Evolutionary conservation across 805 yeast species (phyloP).

Genomic region (Candida methanosorbosa): DNA sequence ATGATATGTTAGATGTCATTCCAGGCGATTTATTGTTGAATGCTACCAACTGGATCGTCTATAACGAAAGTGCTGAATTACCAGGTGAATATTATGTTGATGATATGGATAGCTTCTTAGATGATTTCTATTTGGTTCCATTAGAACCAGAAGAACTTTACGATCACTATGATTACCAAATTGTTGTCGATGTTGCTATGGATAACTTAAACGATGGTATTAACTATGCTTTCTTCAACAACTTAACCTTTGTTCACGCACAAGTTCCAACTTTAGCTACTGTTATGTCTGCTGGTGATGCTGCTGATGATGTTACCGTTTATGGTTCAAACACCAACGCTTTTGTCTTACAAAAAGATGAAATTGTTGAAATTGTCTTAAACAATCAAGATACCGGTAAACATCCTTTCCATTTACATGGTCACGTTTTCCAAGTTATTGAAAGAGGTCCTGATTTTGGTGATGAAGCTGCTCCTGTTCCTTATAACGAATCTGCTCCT

Average conservation of each 20-base stretch:
- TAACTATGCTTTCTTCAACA: constrained; percentile 95
- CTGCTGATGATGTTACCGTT: constrained; percentile 39
- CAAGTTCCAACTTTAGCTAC: constrained; percentile 81
- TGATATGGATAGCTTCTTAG: constrained; percentile 42
- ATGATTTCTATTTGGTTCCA: constrained; percentile 76
- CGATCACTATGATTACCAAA: constrained; percentile 60
- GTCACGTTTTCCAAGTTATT: constrained; percentile 80
- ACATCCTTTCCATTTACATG: constrained; percentile 98
- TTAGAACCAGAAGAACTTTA: constrained; percentile 40
- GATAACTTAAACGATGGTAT: constrained; percentile 78
- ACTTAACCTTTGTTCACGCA: constrained; percentile 68
- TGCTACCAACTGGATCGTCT: constrained; percentile 67
- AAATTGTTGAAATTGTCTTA: constrained; percentile 68
- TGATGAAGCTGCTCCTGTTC: constrained; percentile 45
- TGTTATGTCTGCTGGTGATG: constrained; percentile 62
- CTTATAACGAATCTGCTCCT: constrained; percentile 45
- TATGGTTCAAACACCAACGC: constrained; percentile 82
- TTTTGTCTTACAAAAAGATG: constrained; percentile 57
- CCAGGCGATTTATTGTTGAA: constrained; percentile 63
- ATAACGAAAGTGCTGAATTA: constrained; percentile 26
- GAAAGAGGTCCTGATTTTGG: constrained; percentile 57
- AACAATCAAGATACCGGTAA: constrained; percentile 87
- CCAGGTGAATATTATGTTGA: constrained; percentile 40
- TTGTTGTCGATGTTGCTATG: constrained; percentile 74
- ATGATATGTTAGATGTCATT: constrained; percentile 68